Base-by-base conservation (phyloP, 495 filamentous ascomycete species). In the Melanomma pulvis-pyrius region DNA sequence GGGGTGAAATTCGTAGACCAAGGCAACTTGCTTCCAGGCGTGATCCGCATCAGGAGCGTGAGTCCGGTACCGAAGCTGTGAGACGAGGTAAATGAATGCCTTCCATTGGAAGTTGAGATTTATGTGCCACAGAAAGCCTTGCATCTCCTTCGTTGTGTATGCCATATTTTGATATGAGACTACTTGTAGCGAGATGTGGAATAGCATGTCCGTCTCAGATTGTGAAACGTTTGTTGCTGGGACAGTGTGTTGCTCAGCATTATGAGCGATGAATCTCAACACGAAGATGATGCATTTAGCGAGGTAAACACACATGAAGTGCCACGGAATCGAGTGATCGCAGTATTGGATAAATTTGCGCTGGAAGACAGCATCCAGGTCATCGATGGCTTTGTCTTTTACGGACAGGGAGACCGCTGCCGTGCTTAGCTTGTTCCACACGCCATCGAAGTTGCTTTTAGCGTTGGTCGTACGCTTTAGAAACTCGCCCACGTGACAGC, bases 261-360 rank as follows among this genome's bases (percentile, higher is more conserved):
- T 62, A 50, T 71, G 71, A 8, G 71, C 68, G 2, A 71, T 68
- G 48, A 73, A 67, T 8, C 67, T 17, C 59, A 73, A 56, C 46
- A 60, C 68, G 54, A 34, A 60, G 21, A 72, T 49, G 13, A 72
- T 30, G 32, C 61, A 51, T 39, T 61, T 62, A 22, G 21, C 51
- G 30, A 67, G 41, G 30, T 61, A 61, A 4, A 53, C n/a, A 52
- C 60, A 65, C 54, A 88, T 76, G 50, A 82, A 76, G 71, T 91
- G 89, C 11, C 90, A 75, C 1, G 84, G 84, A 26, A 88, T 86
- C 0, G 80, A 81, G 7, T 77, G 75, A 69, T 91, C 88, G 66
- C 86, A 87, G 49, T 84, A 82, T 0, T 75, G 78, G 17, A 85
- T 68, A 28, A 84, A 83, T 28, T 84, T 82, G 0, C 79, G 70